phyloP scores from a whole-genome alignment of 2,329 filamentous ascomycete genomes.

The Colletotrichum orchidophilum region DNA sequence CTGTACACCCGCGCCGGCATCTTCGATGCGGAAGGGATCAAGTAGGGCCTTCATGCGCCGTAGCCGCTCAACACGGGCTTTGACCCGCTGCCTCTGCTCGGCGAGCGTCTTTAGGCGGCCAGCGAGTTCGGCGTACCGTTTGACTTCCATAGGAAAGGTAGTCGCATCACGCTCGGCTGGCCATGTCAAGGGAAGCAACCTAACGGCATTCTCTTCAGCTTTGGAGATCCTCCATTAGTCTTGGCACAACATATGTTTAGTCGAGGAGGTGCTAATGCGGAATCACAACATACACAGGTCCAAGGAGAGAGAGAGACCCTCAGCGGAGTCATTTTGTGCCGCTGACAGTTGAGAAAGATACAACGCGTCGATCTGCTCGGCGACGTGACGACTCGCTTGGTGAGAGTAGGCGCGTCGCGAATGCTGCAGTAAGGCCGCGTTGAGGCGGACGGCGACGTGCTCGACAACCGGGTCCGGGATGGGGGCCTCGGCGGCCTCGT shows the following conservation, averaged over 20 bases:
- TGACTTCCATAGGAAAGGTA: constrained; percentile 55
- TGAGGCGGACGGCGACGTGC: constrained; percentile 66
- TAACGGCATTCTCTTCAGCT: constrained; percentile 56
- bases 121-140: constrained; percentile 61
- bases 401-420: constrained; percentile 72
- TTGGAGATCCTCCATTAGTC: background rate
- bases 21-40: constrained; percentile 53
- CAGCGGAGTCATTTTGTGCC: constrained; percentile 46
- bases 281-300: constrained; percentile 53
- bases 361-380: constrained; percentile 75
- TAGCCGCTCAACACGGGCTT: constrained; percentile 55
- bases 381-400: constrained; percentile 75
- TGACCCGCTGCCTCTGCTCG: constrained; percentile 49
- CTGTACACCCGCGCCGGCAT: constrained; percentile 59
- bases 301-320: constrained; percentile 49
- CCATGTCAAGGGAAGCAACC: constrained; percentile 59
- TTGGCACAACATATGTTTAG: background rate
- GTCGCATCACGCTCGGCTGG: constrained; percentile 47
- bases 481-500: constrained; percentile 51
- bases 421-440: constrained; percentile 72
- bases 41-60: constrained; percentile 61
- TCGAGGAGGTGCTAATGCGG: too few species aligned
- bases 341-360: constrained; percentile 59
- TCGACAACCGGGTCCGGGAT: constrained; percentile 62
- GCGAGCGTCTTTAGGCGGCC: constrained; percentile 60